phyloP scores from a whole-genome alignment of 768 basidiomycete genomes.

The Porphyrellus cyaneotinctus region DNA sequence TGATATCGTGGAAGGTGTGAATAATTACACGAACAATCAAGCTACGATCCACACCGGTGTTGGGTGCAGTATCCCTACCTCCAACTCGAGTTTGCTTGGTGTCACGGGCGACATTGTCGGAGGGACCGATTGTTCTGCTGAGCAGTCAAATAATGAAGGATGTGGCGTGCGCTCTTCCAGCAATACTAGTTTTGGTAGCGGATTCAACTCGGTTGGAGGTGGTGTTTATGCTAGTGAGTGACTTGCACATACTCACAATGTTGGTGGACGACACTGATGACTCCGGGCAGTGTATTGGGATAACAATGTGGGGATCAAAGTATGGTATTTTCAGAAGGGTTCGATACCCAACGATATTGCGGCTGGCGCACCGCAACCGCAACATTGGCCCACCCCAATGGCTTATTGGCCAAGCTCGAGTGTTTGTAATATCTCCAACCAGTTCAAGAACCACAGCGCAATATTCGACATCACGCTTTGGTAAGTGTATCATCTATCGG shows the following conservation, averaged over 20 bases:
- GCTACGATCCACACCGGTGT: slow-evolving; percentile 74
- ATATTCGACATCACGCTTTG: slow-evolving; percentile 89
- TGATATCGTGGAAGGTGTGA: slow-evolving; percentile 81
- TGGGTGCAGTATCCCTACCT: slow-evolving; percentile 62
- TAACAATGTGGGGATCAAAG: slow-evolving; percentile 69
- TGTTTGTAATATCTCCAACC: slow-evolving; percentile 70
- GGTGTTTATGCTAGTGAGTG: slow-evolving; percentile 87
- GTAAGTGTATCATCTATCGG: slow-evolving; percentile 32
- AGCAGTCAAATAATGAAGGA: slow-evolving; percentile 69
- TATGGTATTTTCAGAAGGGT: slow-evolving; percentile 79
- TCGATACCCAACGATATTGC: slow-evolving; percentile 75
- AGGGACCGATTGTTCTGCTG: slow-evolving; percentile 67
- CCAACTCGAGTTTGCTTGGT: slow-evolving; percentile 42
- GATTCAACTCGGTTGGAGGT: slow-evolving; percentile 80
- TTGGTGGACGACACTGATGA: not conserved
- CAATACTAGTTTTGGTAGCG: slow-evolving; percentile 71
- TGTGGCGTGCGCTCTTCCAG: slow-evolving; percentile 70
- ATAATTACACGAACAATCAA: slow-evolving; percentile 77
- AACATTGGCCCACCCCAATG: slow-evolving; percentile 70
- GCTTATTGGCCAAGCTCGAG: slow-evolving; percentile 72
- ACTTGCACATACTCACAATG: not conserved
- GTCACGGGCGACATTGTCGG: slow-evolving; percentile 66
- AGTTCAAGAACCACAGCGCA: slow-evolving; percentile 70
- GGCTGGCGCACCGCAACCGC: slow-evolving; percentile 68
- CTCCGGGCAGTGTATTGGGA: slow-evolving; percentile 15